Conservation (phyloP, 495 filamentous ascomycete species). For the Penicillium waksmanii region DNA sequence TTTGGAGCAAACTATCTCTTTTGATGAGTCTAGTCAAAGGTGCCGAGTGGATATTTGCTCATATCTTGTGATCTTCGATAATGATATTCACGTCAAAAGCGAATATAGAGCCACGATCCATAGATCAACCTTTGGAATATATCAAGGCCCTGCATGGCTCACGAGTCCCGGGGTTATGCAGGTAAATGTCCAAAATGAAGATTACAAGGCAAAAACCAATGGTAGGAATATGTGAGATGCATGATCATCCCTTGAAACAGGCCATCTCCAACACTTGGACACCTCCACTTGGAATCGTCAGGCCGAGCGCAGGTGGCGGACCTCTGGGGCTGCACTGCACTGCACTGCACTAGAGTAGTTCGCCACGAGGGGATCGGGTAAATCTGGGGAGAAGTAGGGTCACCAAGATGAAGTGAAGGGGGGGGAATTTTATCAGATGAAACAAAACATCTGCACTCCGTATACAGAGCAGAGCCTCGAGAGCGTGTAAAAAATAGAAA, state of each 20-base stretch:
- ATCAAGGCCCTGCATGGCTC: too few species aligned
- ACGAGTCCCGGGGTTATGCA: too few species aligned
- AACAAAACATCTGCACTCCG: neutral
- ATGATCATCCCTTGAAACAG: slow-evolving; percentile 8
- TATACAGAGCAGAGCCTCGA: neutral
- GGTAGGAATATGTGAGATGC: neutral
- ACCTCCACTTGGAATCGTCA: slow-evolving; percentile 3
- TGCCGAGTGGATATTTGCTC: neutral
- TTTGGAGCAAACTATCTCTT: neutral
- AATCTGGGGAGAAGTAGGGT: slow-evolving; percentile 10
- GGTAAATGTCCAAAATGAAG: neutral
- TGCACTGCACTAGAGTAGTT: slow-evolving; percentile 2
- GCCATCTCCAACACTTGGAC: slow-evolving; percentile 1
- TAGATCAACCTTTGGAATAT: too few species aligned
- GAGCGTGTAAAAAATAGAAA: slow-evolving; percentile 11
- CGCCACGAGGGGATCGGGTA: slow-evolving; percentile 23
- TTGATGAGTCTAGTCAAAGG: neutral
- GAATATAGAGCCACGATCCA: neutral
- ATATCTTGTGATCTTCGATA: neutral
- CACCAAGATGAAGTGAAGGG: neutral
- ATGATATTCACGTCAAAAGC: neutral
- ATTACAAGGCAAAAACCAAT: slow-evolving; percentile 1
- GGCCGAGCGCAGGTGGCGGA: slow-evolving; percentile 7
- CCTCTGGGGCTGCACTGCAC: slow-evolving; percentile 4
- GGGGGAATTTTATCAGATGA: neutral